phyloP scores from a whole-genome alignment of 2,329 filamentous ascomycete genomes.

The Ophiostoma sp. region DNA sequence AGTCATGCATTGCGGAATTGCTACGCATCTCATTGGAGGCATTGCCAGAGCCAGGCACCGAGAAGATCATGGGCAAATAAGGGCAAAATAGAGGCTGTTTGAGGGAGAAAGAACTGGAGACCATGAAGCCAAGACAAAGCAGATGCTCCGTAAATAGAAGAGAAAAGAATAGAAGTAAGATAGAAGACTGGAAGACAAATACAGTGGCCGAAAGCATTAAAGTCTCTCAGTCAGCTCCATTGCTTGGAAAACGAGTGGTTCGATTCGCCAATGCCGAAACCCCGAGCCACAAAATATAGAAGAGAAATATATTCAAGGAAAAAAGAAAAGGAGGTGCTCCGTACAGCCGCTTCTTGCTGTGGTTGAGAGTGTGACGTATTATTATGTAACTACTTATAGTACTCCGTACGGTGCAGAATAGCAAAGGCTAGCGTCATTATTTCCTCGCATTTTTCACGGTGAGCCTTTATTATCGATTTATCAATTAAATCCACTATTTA shows the following conservation, averaged over 20 bases:
- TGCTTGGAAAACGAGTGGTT: slow-evolving; percentile 14
- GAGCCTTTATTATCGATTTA: slow-evolving; percentile 5
- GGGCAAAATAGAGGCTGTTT: not conserved
- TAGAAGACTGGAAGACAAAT: not conserved
- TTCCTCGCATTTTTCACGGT: slow-evolving; percentile 6
- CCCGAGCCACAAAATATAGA: slow-evolving; percentile 2
- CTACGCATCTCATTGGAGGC: not conserved
- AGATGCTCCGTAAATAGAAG: not conserved
- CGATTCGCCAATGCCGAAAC: slow-evolving; percentile 24
- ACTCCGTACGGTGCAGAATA: not conserved
- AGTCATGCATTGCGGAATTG: slow-evolving; percentile 1
- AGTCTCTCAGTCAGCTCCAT: not conserved
- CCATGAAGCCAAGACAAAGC: not conserved
- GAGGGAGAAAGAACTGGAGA: not conserved
- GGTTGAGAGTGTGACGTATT: not conserved
- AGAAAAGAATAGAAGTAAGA: not conserved
- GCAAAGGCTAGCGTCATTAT: not conserved
- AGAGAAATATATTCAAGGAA: not conserved
- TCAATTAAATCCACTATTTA: not conserved
- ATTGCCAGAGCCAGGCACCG: not conserved
- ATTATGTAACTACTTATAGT: not conserved
- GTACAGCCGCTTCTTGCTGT: not conserved
- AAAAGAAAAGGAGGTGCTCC: not conserved
- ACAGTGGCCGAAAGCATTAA: not conserved
- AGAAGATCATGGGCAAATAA: not conserved